Conservation (phyloP, 1,284 basidiomycete genomes). For the Puccinia novopanici region DNA sequence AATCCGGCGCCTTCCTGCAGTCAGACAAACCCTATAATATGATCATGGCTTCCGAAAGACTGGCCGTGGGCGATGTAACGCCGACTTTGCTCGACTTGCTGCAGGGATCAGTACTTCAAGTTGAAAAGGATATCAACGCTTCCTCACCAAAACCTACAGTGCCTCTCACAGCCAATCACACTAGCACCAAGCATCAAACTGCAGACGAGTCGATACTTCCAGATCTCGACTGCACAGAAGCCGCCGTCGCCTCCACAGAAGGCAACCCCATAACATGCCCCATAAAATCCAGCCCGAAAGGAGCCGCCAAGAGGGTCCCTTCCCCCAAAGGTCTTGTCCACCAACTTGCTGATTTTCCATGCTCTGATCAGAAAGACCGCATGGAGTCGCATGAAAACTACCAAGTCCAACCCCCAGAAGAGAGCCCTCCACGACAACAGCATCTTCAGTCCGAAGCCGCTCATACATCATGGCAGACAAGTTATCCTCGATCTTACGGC, state of each 20-base stretch:
- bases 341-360: not conserved
- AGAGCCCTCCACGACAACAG: not conserved
- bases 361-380: not conserved
- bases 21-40: not conserved
- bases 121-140: constrained; percentile 10
- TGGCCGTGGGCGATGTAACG: constrained; percentile 3
- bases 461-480: constrained; percentile 21
- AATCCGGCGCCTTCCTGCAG: constrained; percentile 1
- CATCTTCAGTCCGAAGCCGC: constrained; percentile 2
- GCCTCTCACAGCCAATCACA: constrained; percentile 1
- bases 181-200: not conserved
- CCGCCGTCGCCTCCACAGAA: not conserved
- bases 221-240: not conserved
- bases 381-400: not conserved
- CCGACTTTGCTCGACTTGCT: constrained; percentile 10
- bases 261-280: constrained; percentile 1
- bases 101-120: not conserved
- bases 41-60: not conserved
- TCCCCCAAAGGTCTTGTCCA: not conserved
- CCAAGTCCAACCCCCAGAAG: not conserved
- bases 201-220: not conserved
- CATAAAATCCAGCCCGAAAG: not conserved
- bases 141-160: not conserved
- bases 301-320: not conserved
- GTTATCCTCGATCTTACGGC: constrained; percentile 17